Conservation (phyloP, 169 alveolate species). For the Plasmodium inui region DNA sequence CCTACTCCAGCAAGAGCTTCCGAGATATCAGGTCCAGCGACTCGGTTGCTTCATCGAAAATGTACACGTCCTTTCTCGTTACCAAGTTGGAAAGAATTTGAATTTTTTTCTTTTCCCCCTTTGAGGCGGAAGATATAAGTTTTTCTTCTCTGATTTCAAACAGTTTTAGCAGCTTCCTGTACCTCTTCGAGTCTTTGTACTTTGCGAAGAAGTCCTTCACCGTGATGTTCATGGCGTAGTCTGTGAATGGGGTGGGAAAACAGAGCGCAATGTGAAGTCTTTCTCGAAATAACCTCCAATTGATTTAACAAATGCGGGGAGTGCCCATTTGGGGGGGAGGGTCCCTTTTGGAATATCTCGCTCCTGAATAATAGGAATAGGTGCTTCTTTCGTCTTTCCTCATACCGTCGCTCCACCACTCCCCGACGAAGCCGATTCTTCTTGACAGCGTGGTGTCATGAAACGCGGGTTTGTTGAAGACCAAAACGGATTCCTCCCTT, state of each 20-base stretch:
- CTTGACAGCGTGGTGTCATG: conserved; percentile 52
- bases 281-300: neutral
- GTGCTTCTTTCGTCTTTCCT: neutral
- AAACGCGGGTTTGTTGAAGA: conserved; percentile 50
- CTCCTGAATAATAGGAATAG: neutral
- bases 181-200: conserved; percentile 47
- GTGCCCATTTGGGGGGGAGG: neutral
- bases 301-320: neutral
- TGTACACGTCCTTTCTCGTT: conserved; percentile 64
- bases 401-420: conserved; percentile 75
- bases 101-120: conserved; percentile 71
- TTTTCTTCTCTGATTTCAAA: conserved; percentile 61
- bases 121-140: conserved; percentile 43
- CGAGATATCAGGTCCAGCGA: conserved; percentile 66
- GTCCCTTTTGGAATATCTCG: neutral
- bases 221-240: conserved; percentile 55
- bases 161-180: conserved; percentile 33
- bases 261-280: neutral
- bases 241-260: conserved; percentile 8
- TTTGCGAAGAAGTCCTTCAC: conserved; percentile 32
- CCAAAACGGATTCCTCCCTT: conserved; percentile 34
- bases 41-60: conserved; percentile 74
- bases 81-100: conserved; percentile 59
- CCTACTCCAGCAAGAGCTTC: conserved; percentile 63
- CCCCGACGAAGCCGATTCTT: conserved; percentile 69